Evolutionary conservation across 1,139 yeast species (phyloP), one percentile per base, ranked within the genome.

Genomic region (Yamadazyma oceani): DNA sequence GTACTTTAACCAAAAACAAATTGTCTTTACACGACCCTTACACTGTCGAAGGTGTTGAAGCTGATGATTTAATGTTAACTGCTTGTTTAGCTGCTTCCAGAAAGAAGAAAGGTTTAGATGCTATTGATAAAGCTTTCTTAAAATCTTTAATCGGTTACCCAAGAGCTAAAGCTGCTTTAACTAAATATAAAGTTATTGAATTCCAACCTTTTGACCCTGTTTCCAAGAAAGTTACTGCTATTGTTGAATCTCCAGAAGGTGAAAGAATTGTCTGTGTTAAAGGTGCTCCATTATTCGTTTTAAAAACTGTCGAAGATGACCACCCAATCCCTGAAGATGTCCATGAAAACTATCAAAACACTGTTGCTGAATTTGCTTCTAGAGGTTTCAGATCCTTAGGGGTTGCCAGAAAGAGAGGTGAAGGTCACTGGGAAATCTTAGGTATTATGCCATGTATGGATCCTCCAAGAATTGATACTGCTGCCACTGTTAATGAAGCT

Each of bases 381-480:
- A 86, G 96, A 83, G 96, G 96, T 83, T 88, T 88, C 95, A 81
- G 96, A 75, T 89, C 96, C 62, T 79, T 88, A 64, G 96, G 96
- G 86, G 96, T 88, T 76, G 96, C 96, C 58, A 88, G 95, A 80
- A 88, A 88, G 94, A 85, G 95, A 84, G 96, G 95, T 74, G 96
- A 88, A 71, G 96, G 95, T 67, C 95, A 87, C 83, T 88, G 96
- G 96, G 96, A 88, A 78, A 85, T 88, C 60, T 79, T 88, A 63
- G 96, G 96, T 75, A 90, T 88, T 76, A 87, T 88, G 95, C 95
- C 96, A 69, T 87, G 95, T 80, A 87, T 88, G 92, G 96, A 88
- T 73, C 96, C 96, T 63, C 96, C 96, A 74, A 86, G 96, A 82
- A 95, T 87, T 68, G 96, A 88, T 69, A 88, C 96, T 80, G 96